These are phyloP conservation scores for Fusarium tuaranense DNA, from an alignment of 2,329 filamentous ascomycete genomes.

Conservation along the genomic window DNA sequence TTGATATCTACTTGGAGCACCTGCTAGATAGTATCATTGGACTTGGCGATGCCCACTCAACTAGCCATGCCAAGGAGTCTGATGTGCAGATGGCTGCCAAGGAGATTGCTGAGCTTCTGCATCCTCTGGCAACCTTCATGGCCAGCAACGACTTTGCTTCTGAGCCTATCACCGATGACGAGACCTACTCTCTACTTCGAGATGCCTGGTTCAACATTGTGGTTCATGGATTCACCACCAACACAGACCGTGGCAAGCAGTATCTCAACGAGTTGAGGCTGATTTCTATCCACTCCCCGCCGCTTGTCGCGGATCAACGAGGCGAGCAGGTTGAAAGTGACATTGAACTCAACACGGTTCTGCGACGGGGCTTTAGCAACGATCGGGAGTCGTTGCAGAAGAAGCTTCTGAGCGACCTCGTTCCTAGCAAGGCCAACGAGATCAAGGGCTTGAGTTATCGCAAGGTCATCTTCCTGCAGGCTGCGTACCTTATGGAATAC, in stretches of 20 bases:
- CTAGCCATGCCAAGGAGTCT: conserved; percentile 77
- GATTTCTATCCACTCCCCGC: conserved; percentile 88
- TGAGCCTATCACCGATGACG: conserved; percentile 68
- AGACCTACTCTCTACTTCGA: conserved; percentile 79
- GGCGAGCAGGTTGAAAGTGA: conserved; percentile 94
- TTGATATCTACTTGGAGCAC: conserved; percentile 85
- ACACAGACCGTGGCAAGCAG: conserved; percentile 78
- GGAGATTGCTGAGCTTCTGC: conserved; percentile 89
- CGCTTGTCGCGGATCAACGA: conserved; percentile 88
- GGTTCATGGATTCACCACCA: conserved; percentile 87
- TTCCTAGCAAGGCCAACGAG: conserved; percentile 82
- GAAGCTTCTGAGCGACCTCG: conserved; percentile 76
- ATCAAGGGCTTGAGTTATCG: conserved; percentile 88
- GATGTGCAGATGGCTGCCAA: conserved; percentile 86
- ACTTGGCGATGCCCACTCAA: conserved; percentile 86
- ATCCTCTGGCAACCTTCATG: conserved; percentile 88
- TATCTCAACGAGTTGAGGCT: conserved; percentile 82
- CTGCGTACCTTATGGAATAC: conserved; percentile 89
- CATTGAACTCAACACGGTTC: conserved; percentile 93
- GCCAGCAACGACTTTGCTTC: conserved; percentile 70
- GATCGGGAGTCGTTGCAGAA: conserved; percentile 86
- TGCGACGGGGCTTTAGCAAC: conserved; percentile 85
- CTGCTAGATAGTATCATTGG: conserved; percentile 89
- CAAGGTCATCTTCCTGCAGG: conserved; percentile 91
- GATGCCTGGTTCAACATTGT: conserved; percentile 99